Evolutionary conservation across 805 yeast genomes (phyloP), one percentile per base, ranked within the genome.

Genomic region (Cyberlindnera xishuangbannaensis): DNA sequence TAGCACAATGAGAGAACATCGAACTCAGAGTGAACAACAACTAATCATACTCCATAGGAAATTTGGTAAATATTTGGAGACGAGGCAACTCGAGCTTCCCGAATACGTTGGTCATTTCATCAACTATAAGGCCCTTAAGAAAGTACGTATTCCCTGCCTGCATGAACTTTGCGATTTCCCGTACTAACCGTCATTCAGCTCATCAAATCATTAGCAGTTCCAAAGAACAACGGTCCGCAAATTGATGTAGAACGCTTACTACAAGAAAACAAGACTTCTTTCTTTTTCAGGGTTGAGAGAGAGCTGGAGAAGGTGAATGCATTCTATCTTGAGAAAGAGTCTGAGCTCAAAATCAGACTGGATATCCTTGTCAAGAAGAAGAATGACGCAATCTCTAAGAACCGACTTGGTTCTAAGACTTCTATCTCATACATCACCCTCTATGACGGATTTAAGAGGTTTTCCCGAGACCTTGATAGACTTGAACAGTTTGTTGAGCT

Each of bases 41-140:
- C n/a, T n/a, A n/a, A n/a, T n/a, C n/a, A n/a, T n/a, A n/a, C n/a
- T n/a, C n/a, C n/a, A n/a, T 26, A 64, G 65, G 98, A 92, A 92
- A 68, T 92, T 87, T 59, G 98, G 98, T 32, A 92, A 92, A 61
- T 84, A 86, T 54, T 68, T 92, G 55, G 97, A 95, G 44, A 83
- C 94, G 27, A 76, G 97, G 55, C 96, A 87, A 61, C 68, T 92
- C 47, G 97, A 90, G 58, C 67, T 90, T 39, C 97, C 97, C 9
- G 98, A 92, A 59, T 92, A 92, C 58, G 78, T 94, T 31, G 87
- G 90, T 24, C 82, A 85, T 55, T 92, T 90, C 64, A 90, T 92
- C 54, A 87, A 92, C 63, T 92, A 92, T 62, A 92, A 92, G 64
- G 92, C 90, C 4, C 65, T 90, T 38, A 90, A 90, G 59, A 92